Base-by-base conservation (phyloP, 345 rosid species). In the Brassica napus region DNA sequence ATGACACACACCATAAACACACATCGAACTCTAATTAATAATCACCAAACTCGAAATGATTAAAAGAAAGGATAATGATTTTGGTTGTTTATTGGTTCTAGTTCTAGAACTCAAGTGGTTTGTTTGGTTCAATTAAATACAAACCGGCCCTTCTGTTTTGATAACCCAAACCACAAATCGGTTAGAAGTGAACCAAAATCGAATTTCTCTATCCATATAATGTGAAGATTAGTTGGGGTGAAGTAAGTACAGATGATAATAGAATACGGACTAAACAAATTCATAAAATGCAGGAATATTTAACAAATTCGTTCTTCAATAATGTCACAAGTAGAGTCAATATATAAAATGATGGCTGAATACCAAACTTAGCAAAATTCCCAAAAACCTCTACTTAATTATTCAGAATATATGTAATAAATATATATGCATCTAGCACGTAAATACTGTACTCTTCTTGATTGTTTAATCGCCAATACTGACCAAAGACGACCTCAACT, bases 391-490 rank as follows among this genome's bases (percentile, higher is more conserved):
- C 57, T 49, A 49, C n/a, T 49, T 49, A 14, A 3, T 64, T 42
- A 44, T 16, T 59, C 42, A 18, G 21, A 18, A 8, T 66, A 24
- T 52, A 35, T 26, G 57, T 15, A 11, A 34, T 18, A 39, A 30
- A 81, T 63, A 81, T 81, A 81, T 63, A 81, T 81, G 64, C 72
- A 11, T 44, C 64, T 65, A 58, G 77, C 68, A 80, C 76, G 76
- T 18, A 64, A 28, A 57, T 69, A n/a, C n/a, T n/a, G n/a, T n/a
- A n/a, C n/a, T n/a, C n/a, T n/a, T n/a, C n/a, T n/a, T n/a, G n/a
- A n/a, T n/a, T n/a, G n/a, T n/a, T n/a, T n/a, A n/a, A n/a, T n/a
- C n/a, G n/a, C n/a, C n/a, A n/a, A n/a, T n/a, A n/a, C 72, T 70
- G 76, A 69, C 21, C 63, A 80, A 75, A 80, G 44, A 63, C 52